Base-by-base conservation (phyloP, 148 eudicot species). In the Fagopyrum tataricum region DNA sequence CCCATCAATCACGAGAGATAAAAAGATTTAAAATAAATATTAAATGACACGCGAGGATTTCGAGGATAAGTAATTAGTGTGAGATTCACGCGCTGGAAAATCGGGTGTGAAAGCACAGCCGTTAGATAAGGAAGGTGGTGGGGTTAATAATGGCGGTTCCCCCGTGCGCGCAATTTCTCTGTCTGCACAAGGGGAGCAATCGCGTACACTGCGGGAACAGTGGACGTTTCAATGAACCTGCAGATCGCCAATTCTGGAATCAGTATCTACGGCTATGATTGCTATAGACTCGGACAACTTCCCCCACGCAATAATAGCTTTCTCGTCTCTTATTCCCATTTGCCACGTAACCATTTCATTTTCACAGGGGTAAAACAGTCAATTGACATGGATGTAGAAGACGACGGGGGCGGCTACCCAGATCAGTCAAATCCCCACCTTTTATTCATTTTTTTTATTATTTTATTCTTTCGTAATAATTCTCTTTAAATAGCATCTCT, bases 381-480 rank as follows among this genome's bases (percentile, higher is more conserved):
- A 68, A 40, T 68, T 17, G 48, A 6, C 5, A 1, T 20, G 70
- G 44, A 66, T 23, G 31, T 24, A 61, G 67, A 68, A 68, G 71
- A 41, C 71, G 71, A 68, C 71, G 71, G 52, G 76, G 61, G 68
- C 58, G 59, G 74, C 64, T 72, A 23, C 74, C 40, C 70, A 61
- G 31, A 74, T 59, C 68, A 56, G 67, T 55, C 67, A 55, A 56
- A 56, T 56, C 49, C 67, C 76, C 52, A 42, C 72, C 72, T 70
- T 70, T 70, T n/a, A 43, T 41, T 9, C 72, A 70, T 43, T 31
- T 31, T 2, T 31, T 31, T 31, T 31, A 1, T 31, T 31, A 31
- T 31, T 69, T 44, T 43, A n/a, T 66, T 42, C 26, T 11, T 9
- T 41, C 40, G 39, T 37, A 24, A 6, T 10, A 67, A 40, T 39